Evolutionary conservation across 2,329 filamentous ascomycete species (phyloP), one percentile per base, ranked within the genome.

Genomic region (Purpureocillium takamizusanense): DNA sequence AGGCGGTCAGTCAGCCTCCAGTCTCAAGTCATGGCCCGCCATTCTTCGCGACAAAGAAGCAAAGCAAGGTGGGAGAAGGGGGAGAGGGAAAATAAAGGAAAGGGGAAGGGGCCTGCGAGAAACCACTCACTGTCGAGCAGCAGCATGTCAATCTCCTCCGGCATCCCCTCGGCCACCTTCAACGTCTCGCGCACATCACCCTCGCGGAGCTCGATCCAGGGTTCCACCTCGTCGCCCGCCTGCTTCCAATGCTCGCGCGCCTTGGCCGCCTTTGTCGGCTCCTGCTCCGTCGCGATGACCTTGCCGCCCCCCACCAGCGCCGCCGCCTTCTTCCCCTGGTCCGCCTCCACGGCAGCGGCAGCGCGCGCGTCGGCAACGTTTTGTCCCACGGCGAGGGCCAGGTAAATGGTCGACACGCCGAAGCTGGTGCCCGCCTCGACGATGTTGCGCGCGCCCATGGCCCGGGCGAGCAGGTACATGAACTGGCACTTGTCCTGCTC

Each of bases 381-480:
- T 39, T 72, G 62, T 0, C 62, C 63, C 1, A 74, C 71, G 0
- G 74, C 77, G 2, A 80, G 59, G 0, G 76, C 74, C 2, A 81
- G 64, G 42, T 79, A 81, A 33, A 81, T 76, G 0, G 76, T 80
- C 40, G 70, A 76, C 2, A 81, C 67, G 3, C 77, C 77, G 41
- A 76, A 81, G 31, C 67, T 72, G 1, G 77, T 81, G 1, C 76
- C 77, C 0, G 73, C 75, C 49, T 81, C 76, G 29, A 81, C 67
- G 16, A 79, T 57, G 31, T 65, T 65, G 2, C 58, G 60, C 1
- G 76, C 75, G 2, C 66, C 61, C 9, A 56, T 69, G 10, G 66
- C 60, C 3, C 65, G 63, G 3, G 67, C 51, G 1, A 81, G 60
- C 14, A 72, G 67, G 51, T 81, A 80, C 2, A 75, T 56, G 30